Conservation (phyloP, 2,329 filamentous ascomycete genomes). For the Pyricularia sp. region DNA sequence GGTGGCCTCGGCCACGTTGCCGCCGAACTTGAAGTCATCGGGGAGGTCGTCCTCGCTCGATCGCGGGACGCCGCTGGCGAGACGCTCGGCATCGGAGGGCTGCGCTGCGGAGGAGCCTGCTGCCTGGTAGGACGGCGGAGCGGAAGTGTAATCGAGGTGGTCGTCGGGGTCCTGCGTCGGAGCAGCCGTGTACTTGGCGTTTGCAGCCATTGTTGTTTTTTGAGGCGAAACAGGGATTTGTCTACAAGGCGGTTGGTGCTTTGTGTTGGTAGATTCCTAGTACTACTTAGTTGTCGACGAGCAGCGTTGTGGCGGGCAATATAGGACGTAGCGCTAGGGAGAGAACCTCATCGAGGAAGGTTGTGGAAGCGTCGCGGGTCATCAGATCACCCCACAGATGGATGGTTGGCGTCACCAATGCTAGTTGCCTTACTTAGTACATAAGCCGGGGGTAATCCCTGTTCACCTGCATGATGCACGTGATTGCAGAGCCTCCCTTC, state of each 20-base stretch:
- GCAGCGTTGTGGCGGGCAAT: not conserved
- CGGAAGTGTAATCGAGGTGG: constrained; percentile 52
- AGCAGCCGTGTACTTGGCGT: constrained; percentile 73
- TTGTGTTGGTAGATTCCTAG: not conserved
- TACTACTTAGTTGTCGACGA: not conserved
- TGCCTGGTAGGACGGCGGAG: constrained; percentile 71
- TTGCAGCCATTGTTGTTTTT: constrained; percentile 29
- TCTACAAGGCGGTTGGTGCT: not conserved
- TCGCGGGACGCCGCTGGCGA: constrained; percentile 60
- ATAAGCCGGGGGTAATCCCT: not conserved
- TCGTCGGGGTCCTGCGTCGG: constrained; percentile 82
- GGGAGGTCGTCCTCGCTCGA: constrained; percentile 84
- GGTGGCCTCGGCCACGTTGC: constrained; percentile 85
- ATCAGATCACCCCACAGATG: constrained; percentile 1
- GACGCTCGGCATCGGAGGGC: constrained; percentile 37
- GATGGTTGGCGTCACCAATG: not conserved
- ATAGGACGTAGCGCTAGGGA: not conserved
- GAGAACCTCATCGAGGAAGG: not conserved
- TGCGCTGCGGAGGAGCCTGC: constrained; percentile 37
- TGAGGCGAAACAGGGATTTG: not conserved
- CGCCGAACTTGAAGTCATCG: constrained; percentile 98
- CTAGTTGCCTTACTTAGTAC: not conserved
- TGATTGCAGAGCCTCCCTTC: not conserved
- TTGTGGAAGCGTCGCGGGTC: not conserved
- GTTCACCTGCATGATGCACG: not conserved